These are phyloP conservation scores for Nakazawaea siamensis DNA, from an alignment of 805 yeast genomes.

Conservation along the genomic window DNA sequence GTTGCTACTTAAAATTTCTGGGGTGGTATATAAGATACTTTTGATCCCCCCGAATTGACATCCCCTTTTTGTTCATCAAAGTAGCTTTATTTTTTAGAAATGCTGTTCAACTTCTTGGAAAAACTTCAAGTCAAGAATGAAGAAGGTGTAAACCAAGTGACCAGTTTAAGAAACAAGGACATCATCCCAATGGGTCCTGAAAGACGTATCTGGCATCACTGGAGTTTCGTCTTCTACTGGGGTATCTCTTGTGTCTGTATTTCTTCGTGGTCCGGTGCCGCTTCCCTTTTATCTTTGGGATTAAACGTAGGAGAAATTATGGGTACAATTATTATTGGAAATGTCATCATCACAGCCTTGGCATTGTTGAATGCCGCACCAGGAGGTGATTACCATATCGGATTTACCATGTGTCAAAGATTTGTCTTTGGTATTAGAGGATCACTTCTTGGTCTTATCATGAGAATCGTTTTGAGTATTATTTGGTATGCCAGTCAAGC, in stretches of 20 bases:
- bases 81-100: neutral
- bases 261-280: constrained; percentile 5
- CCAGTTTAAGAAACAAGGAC: constrained; percentile 23
- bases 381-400: constrained; percentile 42
- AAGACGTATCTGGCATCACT: constrained; percentile 39
- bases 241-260: constrained; percentile 19
- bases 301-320: constrained; percentile 36
- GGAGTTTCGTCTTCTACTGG: constrained; percentile 35
- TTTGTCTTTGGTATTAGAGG: constrained; percentile 40
- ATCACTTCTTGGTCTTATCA: constrained; percentile 31
- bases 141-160: constrained; percentile 1
- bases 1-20: too few relatives aligned
- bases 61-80: too few relatives aligned
- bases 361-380: constrained; percentile 39
- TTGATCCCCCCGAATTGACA: too few relatives aligned
- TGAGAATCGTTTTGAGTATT: constrained; percentile 34
- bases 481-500: constrained; percentile 41
- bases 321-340: constrained; percentile 37
- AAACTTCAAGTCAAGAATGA: constrained; percentile 1
- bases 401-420: constrained; percentile 36
- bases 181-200: constrained; percentile 35
- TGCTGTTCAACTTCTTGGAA: neutral
- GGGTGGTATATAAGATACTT: too few relatives aligned
- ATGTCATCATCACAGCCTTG: constrained; percentile 31
- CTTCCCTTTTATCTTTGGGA: constrained; percentile 30